phyloP scores from a whole-genome alignment of 352 stramenopile species.

The Phytopythium sindhum region DNA sequence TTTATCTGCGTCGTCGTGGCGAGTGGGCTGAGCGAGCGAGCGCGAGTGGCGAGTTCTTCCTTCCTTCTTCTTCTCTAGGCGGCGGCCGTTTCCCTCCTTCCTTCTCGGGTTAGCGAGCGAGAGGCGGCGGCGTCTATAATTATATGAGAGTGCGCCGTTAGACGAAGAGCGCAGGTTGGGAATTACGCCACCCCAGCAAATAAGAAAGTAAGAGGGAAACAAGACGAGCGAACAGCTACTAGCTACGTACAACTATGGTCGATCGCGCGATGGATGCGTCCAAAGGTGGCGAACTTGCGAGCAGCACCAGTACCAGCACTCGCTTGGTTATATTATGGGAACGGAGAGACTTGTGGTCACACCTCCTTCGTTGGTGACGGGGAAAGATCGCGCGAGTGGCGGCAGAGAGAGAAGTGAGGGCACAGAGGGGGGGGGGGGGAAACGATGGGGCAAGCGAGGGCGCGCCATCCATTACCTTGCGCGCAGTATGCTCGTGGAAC shows the following conservation, averaged over 20 bases:
- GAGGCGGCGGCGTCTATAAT: not conserved
- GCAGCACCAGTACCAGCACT: not conserved
- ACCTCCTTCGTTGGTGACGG: not conserved
- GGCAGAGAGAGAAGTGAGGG: not conserved
- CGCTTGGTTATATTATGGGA: not conserved
- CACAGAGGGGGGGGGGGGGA: no score
- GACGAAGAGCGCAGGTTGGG: not conserved
- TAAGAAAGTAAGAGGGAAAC: not conserved
- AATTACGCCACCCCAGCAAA: not conserved
- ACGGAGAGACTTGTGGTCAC: no score
- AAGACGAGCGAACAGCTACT: no score
- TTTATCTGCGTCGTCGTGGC: not conserved
- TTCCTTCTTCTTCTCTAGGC: not conserved
- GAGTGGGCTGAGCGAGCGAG: no score
- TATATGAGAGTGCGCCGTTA: not conserved
- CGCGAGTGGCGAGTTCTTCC: not conserved
- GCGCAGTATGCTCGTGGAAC: not conserved
- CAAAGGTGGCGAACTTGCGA: not conserved
- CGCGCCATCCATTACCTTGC: not conserved
- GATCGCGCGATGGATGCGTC: not conserved
- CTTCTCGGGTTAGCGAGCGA: not conserved
- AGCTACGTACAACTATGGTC: not conserved
- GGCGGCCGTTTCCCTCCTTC: not conserved
- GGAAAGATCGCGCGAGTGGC: not conserved
- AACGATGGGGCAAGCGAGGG: no score